Base-by-base conservation (phyloP, 805 yeast species). In the Sungouiozyma intestinalis region DNA sequence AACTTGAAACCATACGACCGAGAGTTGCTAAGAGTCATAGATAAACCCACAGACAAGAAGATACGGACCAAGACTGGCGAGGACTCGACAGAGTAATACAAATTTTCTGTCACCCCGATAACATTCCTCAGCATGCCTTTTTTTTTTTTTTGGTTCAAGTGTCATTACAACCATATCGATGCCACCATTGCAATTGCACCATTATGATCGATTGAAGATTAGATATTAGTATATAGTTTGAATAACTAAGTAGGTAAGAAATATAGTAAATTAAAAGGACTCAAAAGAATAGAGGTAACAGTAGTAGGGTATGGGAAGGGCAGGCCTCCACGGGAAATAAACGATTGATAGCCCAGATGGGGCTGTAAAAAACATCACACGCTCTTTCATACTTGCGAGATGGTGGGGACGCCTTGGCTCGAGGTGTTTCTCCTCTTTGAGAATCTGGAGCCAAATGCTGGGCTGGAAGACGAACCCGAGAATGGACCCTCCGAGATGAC, bases 351-450 rank as follows among this genome's bases (percentile, higher is more conserved):
- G 34, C 15, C 11, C 13, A 16, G 4, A 15, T n/a, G 16, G 17
- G 19, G 7, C 8, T 38, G 21, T 36, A 39, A 20, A 16, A 34
- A 8, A 35, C 6, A 18, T n/a, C 33, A 47, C n/a, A n/a, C n/a
- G n/a, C n/a, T n/a, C n/a, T n/a, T n/a, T 73, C 75, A 85, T 61
- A 83, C 94, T 72, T 84, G 88, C 44, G 94, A 77, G 74, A 84
- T 77, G 60, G 92, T 76, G 68, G 94, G 94, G 40, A 85, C 83
- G 64, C 95, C 95, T 20, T 36, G 34, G 24, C 39, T 34, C 5
- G 35, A 36, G 9, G 13, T 11, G 17, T 31, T 37, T 16, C 70
- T 58, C 49, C 68, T 60, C 48, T 51, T 49, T 40, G 44, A 41
- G n/a, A 37, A 41, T 41, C 59, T 49, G 16, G 48, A 62, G 17